Evolutionary conservation across 2,329 filamentous ascomycete genomes (phyloP).

Genomic region (Fusarium sp.): DNA sequence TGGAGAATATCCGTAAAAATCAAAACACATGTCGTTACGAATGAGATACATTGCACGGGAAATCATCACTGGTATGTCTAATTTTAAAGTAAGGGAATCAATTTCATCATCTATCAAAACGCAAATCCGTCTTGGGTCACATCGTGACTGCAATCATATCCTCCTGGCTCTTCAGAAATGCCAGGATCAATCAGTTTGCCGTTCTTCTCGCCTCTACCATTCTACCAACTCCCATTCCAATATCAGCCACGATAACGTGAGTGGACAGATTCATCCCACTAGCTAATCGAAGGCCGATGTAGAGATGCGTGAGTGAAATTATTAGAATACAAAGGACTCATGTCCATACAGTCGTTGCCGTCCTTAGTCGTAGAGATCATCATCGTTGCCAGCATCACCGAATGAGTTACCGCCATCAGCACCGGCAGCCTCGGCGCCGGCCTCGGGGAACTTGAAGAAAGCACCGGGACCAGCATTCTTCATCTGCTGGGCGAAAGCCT

Average conservation of each 20-base stretch:
- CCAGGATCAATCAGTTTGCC: constrained; percentile 27
- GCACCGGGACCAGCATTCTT: constrained; percentile 96
- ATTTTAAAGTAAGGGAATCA: constrained; percentile 43
- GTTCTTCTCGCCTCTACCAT: constrained; percentile 43
- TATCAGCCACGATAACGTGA: constrained; percentile 41
- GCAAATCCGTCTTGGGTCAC: constrained; percentile 35
- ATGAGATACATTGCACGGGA: not conserved
- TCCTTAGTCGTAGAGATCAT: constrained; percentile 93
- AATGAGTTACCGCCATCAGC: constrained; percentile 72
- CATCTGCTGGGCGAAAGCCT: constrained; percentile 98
- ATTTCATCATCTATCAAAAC: constrained; percentile 49
- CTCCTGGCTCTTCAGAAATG: constrained; percentile 19
- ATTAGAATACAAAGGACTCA: constrained; percentile 60
- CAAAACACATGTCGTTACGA: not conserved
- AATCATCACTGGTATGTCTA: not conserved
- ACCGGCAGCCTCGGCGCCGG: constrained; percentile 71
- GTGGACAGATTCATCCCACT: constrained; percentile 39
- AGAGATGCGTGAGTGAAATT: constrained; percentile 53
- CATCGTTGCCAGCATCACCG: constrained; percentile 90
- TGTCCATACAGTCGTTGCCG: constrained; percentile 36
- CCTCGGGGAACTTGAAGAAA: constrained; percentile 96
- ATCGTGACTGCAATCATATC: constrained; percentile 17
- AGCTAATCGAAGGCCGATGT: constrained; percentile 39
- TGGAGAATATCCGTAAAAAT: no score
- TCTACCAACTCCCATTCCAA: constrained; percentile 52